These are phyloP conservation scores for Brassica carinata DNA, from an alignment of 345 rosid genomes.

Conservation along the genomic window DNA sequence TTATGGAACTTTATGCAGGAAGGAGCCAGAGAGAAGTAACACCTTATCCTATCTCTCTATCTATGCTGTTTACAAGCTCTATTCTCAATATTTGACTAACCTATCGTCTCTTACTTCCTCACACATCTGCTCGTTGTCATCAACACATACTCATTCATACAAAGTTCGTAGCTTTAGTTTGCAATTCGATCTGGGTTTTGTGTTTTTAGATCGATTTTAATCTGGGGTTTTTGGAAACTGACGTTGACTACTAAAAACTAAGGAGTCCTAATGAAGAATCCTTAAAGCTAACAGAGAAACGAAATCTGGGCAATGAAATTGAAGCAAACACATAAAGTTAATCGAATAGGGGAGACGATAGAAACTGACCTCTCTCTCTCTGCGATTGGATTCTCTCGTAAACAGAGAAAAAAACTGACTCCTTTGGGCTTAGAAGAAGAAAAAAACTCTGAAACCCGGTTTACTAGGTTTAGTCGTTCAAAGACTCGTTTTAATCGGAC, in stretches of 20 bases:
- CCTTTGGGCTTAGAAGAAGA: background rate
- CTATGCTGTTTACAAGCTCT: too few species aligned
- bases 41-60: background rate
- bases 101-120: background rate
- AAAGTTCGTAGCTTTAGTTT: background rate
- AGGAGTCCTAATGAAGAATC: background rate
- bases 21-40: background rate
- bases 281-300: background rate
- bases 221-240: constrained; percentile 6
- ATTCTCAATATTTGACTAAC: background rate
- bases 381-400: constrained; percentile 8
- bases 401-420: background rate
- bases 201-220: background rate
- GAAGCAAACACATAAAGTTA: background rate
- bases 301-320: background rate
- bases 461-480: background rate
- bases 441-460: background rate
- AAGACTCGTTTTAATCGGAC: background rate
- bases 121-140: too few species aligned
- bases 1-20: background rate
- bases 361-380: background rate
- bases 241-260: background rate
- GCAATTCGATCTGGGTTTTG: background rate
- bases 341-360: background rate
- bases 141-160: background rate